Conservation (phyloP, 208 protist species). For the Wallacemonas sp. region DNA sequence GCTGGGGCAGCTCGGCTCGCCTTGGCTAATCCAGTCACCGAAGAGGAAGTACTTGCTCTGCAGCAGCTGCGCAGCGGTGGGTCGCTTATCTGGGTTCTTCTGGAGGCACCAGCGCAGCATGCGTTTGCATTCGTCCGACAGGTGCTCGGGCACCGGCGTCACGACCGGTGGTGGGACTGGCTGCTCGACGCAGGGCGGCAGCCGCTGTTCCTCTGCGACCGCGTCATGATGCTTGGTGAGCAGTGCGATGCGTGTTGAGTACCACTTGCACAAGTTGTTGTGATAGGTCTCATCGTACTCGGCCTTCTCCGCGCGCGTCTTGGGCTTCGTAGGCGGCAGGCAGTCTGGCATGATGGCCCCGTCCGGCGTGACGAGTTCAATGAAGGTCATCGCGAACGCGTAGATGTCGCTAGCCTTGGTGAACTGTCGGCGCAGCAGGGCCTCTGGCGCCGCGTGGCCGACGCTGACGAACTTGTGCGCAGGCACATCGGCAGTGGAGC, state of each 20-base stretch:
- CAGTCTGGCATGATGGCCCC: slow-evolving; percentile 51
- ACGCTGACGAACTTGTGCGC: slow-evolving; percentile 49
- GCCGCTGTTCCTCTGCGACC: slow-evolving; percentile 26
- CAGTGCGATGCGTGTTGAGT: slow-evolving; percentile 21
- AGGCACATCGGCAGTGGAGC: slow-evolving; percentile 16
- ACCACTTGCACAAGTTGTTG: slow-evolving; percentile 40
- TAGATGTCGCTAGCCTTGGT: slow-evolving; percentile 72
- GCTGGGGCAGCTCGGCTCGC: not conserved
- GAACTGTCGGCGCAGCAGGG: slow-evolving; percentile 38
- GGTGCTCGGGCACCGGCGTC: slow-evolving; percentile 48
- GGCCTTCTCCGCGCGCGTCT: slow-evolving; percentile 34
- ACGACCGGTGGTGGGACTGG: slow-evolving; percentile 16
- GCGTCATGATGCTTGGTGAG: slow-evolving; percentile 19
- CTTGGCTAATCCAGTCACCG: slow-evolving; percentile 50
- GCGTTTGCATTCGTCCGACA: slow-evolving; percentile 56
- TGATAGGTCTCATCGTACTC: slow-evolving; percentile 31
- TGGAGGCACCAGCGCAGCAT: slow-evolving; percentile 70
- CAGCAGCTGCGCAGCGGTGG: slow-evolving; percentile 67
- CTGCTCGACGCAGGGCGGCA: slow-evolving; percentile 13
- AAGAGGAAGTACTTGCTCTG: slow-evolving; percentile 68
- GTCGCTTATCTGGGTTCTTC: slow-evolving; percentile 38
- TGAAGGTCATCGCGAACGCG: slow-evolving; percentile 83
- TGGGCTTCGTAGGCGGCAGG: slow-evolving; percentile 19
- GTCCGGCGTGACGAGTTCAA: slow-evolving; percentile 60
- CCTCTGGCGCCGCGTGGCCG: slow-evolving; percentile 67